These are phyloP conservation scores for Pythium guiyangense DNA, from an alignment of 352 stramenopile species.

Conservation along the genomic window DNA sequence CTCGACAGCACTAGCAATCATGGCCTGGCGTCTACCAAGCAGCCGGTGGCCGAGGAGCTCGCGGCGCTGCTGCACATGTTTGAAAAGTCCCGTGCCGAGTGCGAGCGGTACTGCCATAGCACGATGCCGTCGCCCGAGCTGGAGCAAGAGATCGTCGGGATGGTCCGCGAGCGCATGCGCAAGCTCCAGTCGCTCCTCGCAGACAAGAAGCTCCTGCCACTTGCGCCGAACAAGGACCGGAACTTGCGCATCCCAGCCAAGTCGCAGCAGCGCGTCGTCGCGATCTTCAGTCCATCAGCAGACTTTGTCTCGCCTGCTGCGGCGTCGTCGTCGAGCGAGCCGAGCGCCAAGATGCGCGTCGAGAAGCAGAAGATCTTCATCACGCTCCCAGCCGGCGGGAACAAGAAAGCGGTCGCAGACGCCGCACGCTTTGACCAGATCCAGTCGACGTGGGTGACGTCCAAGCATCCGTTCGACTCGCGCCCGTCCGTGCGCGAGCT, in stretches of 20 bases:
- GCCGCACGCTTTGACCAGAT: slow-evolving; percentile 48
- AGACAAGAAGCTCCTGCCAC: slow-evolving; percentile 63
- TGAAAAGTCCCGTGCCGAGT: slow-evolving; percentile 56
- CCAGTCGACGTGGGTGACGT: slow-evolving; percentile 57
- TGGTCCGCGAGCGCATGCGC: slow-evolving; percentile 70
- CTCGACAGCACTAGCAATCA: slow-evolving; percentile 1
- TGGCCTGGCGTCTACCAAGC: slow-evolving; percentile 3
- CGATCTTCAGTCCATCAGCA: slow-evolving; percentile 59
- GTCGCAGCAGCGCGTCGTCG: slow-evolving; percentile 70
- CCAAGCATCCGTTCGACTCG: slow-evolving; percentile 81
- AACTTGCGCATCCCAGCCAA: slow-evolving; percentile 81
- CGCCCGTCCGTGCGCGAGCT: slow-evolving; percentile 75
- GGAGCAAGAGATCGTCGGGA: slow-evolving; percentile 73
- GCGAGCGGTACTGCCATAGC: slow-evolving; percentile 69
- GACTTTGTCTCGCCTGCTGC: slow-evolving; percentile 19
- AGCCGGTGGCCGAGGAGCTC: slow-evolving; percentile 36
- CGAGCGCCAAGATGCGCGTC: slow-evolving; percentile 59
- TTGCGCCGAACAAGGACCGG: slow-evolving; percentile 66
- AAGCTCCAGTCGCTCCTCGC: slow-evolving; percentile 59
- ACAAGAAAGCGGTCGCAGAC: slow-evolving; percentile 76
- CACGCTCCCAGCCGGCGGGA: slow-evolving; percentile 76
- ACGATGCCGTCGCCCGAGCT: slow-evolving; percentile 54
- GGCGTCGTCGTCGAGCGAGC: slow-evolving; percentile 13
- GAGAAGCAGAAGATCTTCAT: slow-evolving; percentile 89
- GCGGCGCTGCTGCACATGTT: slow-evolving; percentile 61